Evolutionary conservation across 306 rosid genomes (phyloP).

Genomic region (Cucurbita pepo): DNA sequence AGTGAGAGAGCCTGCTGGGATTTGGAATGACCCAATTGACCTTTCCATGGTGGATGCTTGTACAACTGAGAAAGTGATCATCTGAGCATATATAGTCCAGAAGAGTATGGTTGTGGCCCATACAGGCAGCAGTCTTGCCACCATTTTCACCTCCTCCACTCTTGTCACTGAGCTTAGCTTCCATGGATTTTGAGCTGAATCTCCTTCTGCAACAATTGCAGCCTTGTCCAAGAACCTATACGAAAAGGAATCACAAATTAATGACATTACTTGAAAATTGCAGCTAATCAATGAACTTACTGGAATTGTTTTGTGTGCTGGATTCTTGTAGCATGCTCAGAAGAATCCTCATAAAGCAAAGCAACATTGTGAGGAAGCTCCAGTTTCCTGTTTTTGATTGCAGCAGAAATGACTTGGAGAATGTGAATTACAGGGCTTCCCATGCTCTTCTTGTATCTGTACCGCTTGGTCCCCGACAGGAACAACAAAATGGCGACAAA

Average conservation of each 20-base stretch:
- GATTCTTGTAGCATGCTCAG: constrained; percentile 37
- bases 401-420: constrained; percentile 54
- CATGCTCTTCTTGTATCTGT: constrained; percentile 52
- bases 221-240: constrained; percentile 75
- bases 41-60: constrained; percentile 92
- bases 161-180: constrained; percentile 59
- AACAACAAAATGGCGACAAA: constrained; percentile 35
- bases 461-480: constrained; percentile 42
- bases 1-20: constrained; percentile 94
- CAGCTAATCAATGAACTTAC: constrained; percentile 16
- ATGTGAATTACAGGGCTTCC: constrained; percentile 87
- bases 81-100: constrained; percentile 87
- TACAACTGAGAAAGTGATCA: constrained; percentile 87
- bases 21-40: constrained; percentile 42
- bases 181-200: constrained; percentile 57
- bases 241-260: background rate
- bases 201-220: constrained; percentile 44
- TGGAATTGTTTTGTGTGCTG: constrained; percentile 45
- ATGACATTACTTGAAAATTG: background rate
- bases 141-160: constrained; percentile 88
- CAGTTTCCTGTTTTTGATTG: constrained; percentile 48
- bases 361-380: constrained; percentile 24
- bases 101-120: constrained; percentile 95
- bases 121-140: constrained; percentile 60
- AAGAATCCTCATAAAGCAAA: constrained; percentile 50